Evolutionary conservation across 805 yeast species (phyloP).

Genomic region (Candida pseudoglaebosa): DNA sequence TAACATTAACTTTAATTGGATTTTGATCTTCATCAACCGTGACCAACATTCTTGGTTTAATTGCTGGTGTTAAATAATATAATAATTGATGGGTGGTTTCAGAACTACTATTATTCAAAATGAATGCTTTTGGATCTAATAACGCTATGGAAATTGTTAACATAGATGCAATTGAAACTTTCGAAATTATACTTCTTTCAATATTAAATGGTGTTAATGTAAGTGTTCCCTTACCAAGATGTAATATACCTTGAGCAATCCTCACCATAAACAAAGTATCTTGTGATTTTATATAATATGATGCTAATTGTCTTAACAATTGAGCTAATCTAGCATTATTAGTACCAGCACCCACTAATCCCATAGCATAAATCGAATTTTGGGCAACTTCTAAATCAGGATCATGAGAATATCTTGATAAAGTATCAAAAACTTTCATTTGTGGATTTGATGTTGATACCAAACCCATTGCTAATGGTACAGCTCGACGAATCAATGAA

Average conservation of each 20-base stretch:
- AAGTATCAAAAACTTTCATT: constrained; percentile 94
- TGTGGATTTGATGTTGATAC: constrained; percentile 92
- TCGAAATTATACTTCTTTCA: constrained; percentile 82
- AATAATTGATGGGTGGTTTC: constrained; percentile 68
- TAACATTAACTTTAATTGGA: constrained; percentile 90
- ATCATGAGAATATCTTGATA: constrained; percentile 95
- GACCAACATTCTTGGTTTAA: constrained; percentile 87
- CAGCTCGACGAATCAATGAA: constrained; percentile 84
- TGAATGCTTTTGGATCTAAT: constrained; percentile 79
- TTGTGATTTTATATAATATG: constrained; percentile 85
- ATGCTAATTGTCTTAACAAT: constrained; percentile 88
- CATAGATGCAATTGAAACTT: constrained; percentile 85
- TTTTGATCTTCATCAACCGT: constrained; percentile 89
- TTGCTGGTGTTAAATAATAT: constrained; percentile 81
- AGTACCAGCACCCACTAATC: constrained; percentile 97
- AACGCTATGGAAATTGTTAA: constrained; percentile 80
- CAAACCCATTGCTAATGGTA: constrained; percentile 97
- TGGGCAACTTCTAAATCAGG: constrained; percentile 90
- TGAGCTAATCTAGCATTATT: constrained; percentile 98
- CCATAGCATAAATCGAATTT: constrained; percentile 95
- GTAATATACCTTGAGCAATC: constrained; percentile 91
- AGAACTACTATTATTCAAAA: constrained; percentile 55
- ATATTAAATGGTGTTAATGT: constrained; percentile 85
- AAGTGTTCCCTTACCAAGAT: constrained; percentile 93
- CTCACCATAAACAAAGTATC: constrained; percentile 90